phyloP scores from a whole-genome alignment of 306 rosid genomes.

The Castanea crenata region DNA sequence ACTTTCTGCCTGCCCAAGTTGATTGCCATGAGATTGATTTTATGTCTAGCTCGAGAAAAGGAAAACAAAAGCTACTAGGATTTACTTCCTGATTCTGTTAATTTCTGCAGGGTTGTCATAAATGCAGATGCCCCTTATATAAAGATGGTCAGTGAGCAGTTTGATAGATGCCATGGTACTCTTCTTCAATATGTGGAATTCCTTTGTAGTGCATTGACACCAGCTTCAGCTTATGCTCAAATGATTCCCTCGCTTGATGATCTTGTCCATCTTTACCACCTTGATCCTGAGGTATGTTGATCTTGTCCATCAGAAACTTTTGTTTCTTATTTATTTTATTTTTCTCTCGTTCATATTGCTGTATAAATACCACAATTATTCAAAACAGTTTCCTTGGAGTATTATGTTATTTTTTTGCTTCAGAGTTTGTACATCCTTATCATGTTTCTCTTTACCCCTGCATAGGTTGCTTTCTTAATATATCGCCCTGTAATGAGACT shows the following conservation, averaged over 20 bases:
- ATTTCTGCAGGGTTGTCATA: conserved; percentile 74
- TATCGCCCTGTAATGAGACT: conserved; percentile 96
- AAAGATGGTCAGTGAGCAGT: conserved; percentile 96
- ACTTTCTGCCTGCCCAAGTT: background rate
- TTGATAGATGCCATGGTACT: conserved; percentile 95
- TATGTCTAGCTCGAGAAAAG: background rate
- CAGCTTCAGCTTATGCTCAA: conserved; percentile 71
- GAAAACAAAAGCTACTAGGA: background rate
- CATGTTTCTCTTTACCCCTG: conserved; percentile 8
- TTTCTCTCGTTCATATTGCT: background rate
- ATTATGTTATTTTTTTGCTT: conserved; percentile 1
- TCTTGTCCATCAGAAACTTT: background rate
- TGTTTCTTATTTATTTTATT: background rate
- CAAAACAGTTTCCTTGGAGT: background rate
- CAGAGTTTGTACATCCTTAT: conserved; percentile 5
- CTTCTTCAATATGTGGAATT: conserved; percentile 94
- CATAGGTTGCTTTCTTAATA: conserved; percentile 89
- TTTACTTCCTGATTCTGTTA: background rate
- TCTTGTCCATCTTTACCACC: conserved; percentile 83
- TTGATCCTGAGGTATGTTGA: conserved; percentile 81
- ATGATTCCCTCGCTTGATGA: conserved; percentile 85
- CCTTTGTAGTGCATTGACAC: conserved; percentile 81
- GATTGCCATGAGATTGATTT: background rate
- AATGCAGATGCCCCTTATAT: conserved; percentile 91
- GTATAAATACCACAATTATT: background rate